Conservation (phyloP, 2,329 filamentous ascomycete species). For the Pyricularia sp. region DNA sequence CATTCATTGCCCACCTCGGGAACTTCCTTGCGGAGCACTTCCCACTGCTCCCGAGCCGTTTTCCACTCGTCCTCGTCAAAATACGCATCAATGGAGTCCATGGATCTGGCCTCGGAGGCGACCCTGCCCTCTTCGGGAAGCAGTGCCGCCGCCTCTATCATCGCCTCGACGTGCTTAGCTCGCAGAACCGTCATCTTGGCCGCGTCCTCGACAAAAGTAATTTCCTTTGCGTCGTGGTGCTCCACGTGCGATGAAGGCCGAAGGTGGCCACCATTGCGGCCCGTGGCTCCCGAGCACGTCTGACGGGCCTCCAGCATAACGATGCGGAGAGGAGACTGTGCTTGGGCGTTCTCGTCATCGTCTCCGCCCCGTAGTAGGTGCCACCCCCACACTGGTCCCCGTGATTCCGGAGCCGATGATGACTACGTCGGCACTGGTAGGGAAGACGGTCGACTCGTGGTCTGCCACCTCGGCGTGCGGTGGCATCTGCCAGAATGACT, state of each 20-base stretch:
- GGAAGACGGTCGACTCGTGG: constrained; percentile 39
- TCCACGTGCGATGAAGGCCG: background rate
- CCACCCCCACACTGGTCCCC: constrained; percentile 47
- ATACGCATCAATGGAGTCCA: no score
- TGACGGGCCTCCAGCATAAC: constrained; percentile 58
- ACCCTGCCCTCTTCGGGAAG: background rate
- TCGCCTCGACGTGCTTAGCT: background rate
- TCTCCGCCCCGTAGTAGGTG: constrained; percentile 27
- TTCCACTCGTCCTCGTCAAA: no score
- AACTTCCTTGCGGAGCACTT: no score
- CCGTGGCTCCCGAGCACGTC: constrained; percentile 58
- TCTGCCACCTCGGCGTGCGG: no score
- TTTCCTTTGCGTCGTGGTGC: background rate
- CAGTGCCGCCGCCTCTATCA: background rate
- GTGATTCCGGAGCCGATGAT: constrained; percentile 60
- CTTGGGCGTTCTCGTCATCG: no score
- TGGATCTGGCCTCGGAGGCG: background rate
- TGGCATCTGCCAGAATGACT: no score
- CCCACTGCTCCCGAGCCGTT: no score
- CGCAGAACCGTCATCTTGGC: background rate
- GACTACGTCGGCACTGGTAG: constrained; percentile 54
- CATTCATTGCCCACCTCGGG: no score
- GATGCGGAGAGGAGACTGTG: constrained; percentile 19
- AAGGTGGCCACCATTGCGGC: constrained; percentile 37
- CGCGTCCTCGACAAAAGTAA: background rate